A percentile compares a stretch with the other conserved stretches of the same genome.
phyloP scores from a whole-genome alignment of 345 rosid genomes.

The Fremontodendron californicum region DNA sequence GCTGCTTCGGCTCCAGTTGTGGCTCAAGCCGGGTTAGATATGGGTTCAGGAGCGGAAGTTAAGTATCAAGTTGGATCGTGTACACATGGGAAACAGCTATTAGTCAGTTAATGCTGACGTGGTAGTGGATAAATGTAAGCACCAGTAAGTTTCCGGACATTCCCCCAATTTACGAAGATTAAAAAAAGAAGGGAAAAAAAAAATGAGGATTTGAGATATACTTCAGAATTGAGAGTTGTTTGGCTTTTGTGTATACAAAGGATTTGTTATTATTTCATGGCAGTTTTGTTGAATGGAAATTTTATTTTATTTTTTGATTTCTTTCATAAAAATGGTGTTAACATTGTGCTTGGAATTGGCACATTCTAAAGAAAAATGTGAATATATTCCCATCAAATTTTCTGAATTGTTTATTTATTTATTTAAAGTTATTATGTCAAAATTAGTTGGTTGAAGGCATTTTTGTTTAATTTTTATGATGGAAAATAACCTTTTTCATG shows the following conservation, averaged over 20 bases:
- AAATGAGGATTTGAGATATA: not conserved
- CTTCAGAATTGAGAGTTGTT: too few species aligned
- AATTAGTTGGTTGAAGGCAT: too few species aligned
- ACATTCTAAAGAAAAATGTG: not conserved
- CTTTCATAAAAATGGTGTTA: not conserved
- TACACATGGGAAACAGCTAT: constrained; percentile 31
- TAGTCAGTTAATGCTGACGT: constrained; percentile 27
- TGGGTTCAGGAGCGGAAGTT: constrained; percentile 20
- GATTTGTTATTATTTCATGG: not conserved
- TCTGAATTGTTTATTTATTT: not conserved
- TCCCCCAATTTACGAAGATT: not conserved
- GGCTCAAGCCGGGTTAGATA: constrained; percentile 25
- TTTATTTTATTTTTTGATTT: not conserved
- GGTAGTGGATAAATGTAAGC: not conserved
- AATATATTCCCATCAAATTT: not conserved
- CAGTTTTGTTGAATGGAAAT: not conserved
- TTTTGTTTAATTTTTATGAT: too few species aligned
- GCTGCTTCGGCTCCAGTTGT: constrained; percentile 17
- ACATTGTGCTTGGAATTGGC: not conserved
- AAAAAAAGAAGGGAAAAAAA: too few species aligned
- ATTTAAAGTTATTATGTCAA: too few species aligned
- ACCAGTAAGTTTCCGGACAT: not conserved
- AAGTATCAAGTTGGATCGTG: constrained; percentile 35
- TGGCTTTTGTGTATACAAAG: constrained; percentile 13
- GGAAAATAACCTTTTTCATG: too few species aligned